Evolutionary conservation across 768 basidiomycete species (phyloP), one percentile per base, ranked within the genome.

Genomic region (Podaxis sp.): DNA sequence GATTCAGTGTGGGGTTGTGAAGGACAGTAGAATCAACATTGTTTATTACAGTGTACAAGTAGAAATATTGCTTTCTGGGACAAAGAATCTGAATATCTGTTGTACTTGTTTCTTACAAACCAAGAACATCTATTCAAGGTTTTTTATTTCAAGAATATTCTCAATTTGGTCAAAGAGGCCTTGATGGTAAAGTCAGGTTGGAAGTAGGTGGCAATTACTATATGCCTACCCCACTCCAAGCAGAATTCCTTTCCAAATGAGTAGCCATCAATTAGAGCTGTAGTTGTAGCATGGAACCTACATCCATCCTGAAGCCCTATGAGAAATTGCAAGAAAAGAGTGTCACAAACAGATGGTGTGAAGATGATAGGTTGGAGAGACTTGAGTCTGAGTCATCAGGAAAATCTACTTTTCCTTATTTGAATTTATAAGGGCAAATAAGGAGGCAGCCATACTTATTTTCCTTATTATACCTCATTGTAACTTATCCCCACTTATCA

Each of bases 231-330:
- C 0, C 70, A 73, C 58, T 78, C 83, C 6, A 83, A 74, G 65
- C 91, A 85, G 22, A 76, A 70, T 0, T 81, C 76, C 3, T 72
- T 77, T 1, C 90, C 93, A 60, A 97, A 92, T 92, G 36, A 99
- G 77, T 8, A 90, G 66, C 17, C 70, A 72, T 60, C 93, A 82
- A 72, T 99, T 99, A 20, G 93, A 96, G 4, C 96, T 96, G 68
- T 87, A 85, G 1, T 96, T 96, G 69, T 94, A 93, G 73, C 93
- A 88, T 20, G 96, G 74, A 49, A 98, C 76, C 93, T 95, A 80
- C 95, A 98, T 1, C 94, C 95, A 71, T 88, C 84, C 2, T 79
- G 77, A 26, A 98, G 80, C 73, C 98, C 94, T 64, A 80, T 77
- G 49, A 84, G 75, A 72, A 89, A 90, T 48, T 87, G 83, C 24